Evolutionary conservation across 2,329 filamentous ascomycete species (phyloP), one percentile per base, ranked within the genome.

Genomic region (Aspergillaceae sp.): DNA sequence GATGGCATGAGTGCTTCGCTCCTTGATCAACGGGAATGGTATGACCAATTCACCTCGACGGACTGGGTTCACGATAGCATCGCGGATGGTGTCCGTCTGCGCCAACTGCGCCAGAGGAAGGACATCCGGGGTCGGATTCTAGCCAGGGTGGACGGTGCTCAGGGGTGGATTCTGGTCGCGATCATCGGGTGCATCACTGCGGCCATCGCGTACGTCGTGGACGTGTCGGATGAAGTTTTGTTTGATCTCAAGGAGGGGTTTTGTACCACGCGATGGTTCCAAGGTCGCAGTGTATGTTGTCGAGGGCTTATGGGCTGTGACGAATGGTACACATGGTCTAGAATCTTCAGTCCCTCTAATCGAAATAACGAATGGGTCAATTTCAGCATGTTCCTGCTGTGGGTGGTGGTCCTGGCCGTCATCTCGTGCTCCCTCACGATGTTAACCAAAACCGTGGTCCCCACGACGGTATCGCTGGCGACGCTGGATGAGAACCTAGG

Each of bases 51-150:
- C 61, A 95, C 89, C 4, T 94, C 87, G 5, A 96, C 88, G 46
- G 91, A 98, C 66, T 98, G 92, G 92, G 90, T 98, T 1, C 91
- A 95, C 63, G 92, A 98, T 67, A 90, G 86, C 64, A 96, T 98
- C 56, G 87, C 89, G 59, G 92, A 97, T 68, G 88, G 90, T 7
- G 87, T 89, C 58, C 86, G 92, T 28, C 82, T 94, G 42, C 92
- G 94, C 64, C 83, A 83, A 44, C 75, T 98, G 35, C 81, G 88
- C 42, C 83, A 78, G 57, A 78, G 89, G 42, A 94, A 85, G 64
- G 92, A 91, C 68, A 77, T 95, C 50, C 83, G 84, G 62, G 91
- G 91, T n/a, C 82, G 86, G 41, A 56, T 94, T 9, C 72, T 80
- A 40, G 78, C 87, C 1, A 77, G 86, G 59, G 86, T 92, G 49